Percentiles rank a stretch among this genome's conserved stretches.
phyloP scores from a whole-genome alignment of 352 stramenopile species.

The Phytopythium mirpurense region DNA sequence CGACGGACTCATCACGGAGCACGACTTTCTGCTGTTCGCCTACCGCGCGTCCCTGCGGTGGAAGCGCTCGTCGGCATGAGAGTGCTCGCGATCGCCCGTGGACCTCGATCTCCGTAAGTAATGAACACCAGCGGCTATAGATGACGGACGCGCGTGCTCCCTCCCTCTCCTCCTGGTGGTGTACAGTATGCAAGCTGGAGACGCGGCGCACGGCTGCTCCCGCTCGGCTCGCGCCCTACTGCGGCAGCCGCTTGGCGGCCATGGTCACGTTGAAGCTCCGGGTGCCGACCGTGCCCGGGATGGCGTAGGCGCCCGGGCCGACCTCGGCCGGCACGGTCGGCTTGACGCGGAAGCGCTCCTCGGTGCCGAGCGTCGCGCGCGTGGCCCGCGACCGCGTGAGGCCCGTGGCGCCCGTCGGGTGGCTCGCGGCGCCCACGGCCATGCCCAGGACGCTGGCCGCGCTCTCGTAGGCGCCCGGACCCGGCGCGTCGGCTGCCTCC shows the following conservation, averaged over 20 bases:
- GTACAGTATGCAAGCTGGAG: no score
- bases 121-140: background rate
- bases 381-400: constrained; percentile 33
- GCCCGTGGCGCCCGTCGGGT: background rate
- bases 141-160: background rate
- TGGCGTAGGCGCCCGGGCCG: constrained; percentile 47
- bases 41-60: constrained; percentile 64
- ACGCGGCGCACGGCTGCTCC: no score
- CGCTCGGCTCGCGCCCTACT: no score
- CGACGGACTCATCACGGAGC: constrained; percentile 67
- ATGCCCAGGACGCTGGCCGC: constrained; percentile 7
- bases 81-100: background rate
- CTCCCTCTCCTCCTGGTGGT: no score
- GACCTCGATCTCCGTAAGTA: background rate
- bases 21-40: constrained; percentile 81
- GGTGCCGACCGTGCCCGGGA: constrained; percentile 44
- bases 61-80: constrained; percentile 18
- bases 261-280: constrained; percentile 76
- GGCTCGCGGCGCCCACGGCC: constrained; percentile 2
- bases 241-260: constrained; percentile 14
- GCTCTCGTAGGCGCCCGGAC: constrained; percentile 40
- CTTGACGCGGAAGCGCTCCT: constrained; percentile 48
- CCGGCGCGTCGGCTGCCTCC: constrained; percentile 34
- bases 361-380: constrained; percentile 38
- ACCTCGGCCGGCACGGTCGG: constrained; percentile 37